phyloP scores from a whole-genome alignment of 2,329 filamentous ascomycete genomes.

The Aspergillus chevalieri region DNA sequence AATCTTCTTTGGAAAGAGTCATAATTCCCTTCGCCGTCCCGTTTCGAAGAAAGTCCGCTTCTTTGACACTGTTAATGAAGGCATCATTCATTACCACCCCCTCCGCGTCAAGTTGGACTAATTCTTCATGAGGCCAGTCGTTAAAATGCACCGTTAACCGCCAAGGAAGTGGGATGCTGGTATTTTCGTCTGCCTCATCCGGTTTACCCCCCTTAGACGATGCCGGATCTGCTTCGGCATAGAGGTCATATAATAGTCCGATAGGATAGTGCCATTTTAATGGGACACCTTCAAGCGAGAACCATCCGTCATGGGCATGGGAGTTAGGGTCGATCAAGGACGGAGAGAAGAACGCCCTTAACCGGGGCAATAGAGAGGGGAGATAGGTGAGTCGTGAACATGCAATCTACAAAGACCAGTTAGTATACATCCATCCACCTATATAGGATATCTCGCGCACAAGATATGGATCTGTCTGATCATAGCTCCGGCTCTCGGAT shows the following conservation, averaged over 20 bases:
- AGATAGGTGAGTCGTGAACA: constrained; percentile 63
- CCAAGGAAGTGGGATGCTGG: constrained; percentile 50
- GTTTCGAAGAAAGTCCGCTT: constrained; percentile 82
- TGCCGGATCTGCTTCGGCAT: constrained; percentile 50
- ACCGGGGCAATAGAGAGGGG: constrained; percentile 56
- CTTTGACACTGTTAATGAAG: constrained; percentile 65
- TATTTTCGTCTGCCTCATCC: constrained; percentile 12
- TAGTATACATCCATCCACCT: not conserved
- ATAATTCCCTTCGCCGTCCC: constrained; percentile 86
- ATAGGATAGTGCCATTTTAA: constrained; percentile 68
- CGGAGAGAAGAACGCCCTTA: constrained; percentile 57
- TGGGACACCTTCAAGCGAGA: constrained; percentile 62
- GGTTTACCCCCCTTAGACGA: constrained; percentile 22
- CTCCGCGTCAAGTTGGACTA: constrained; percentile 51
- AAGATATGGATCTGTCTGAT: constrained; percentile 56
- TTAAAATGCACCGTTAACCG: constrained; percentile 57
- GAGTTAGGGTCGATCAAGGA: constrained; percentile 54
- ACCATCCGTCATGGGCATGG: constrained; percentile 51
- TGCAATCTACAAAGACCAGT: constrained; percentile 43
- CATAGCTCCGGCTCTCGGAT: constrained; percentile 55
- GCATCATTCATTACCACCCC: constrained; percentile 56
- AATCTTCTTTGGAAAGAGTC: constrained; percentile 78
- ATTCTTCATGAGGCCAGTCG: constrained; percentile 52
- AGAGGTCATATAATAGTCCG: constrained; percentile 64
- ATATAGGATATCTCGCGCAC: constrained; percentile 30